Conservation (phyloP, 345 rosid species). For the Arabis hirsuta region DNA sequence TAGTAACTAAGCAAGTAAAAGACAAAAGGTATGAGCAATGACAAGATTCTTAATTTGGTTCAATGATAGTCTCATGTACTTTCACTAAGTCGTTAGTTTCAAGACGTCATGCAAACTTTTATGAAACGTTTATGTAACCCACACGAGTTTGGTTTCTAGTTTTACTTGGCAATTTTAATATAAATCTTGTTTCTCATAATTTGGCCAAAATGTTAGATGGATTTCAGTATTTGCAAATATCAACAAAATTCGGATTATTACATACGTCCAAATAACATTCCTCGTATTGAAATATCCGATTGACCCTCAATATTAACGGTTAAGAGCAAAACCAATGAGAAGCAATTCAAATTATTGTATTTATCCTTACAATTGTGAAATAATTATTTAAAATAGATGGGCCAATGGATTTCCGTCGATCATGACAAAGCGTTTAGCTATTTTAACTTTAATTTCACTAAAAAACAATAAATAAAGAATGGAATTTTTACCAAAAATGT, state of each 20-base stretch:
- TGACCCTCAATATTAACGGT: background rate
- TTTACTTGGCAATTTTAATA: background rate
- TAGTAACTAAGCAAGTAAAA: background rate
- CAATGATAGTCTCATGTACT: conserved; percentile 9
- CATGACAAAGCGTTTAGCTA: conserved; percentile 24
- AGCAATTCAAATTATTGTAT: background rate
- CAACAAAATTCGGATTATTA: background rate
- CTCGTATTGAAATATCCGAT: conserved; percentile 5
- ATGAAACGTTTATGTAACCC: conserved; percentile 22
- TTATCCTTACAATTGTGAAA: conserved; percentile 12
- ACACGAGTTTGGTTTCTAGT: conserved; percentile 9
- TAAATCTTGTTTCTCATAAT: background rate
- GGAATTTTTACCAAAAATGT: no score
- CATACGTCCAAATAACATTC: conserved; percentile 14
- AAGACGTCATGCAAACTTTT: conserved; percentile 31
- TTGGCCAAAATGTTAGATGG: conserved; percentile 1
- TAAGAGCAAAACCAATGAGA: conserved; percentile 23
- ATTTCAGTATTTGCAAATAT: background rate
- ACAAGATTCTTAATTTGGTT: conserved; percentile 17
- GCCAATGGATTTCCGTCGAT: conserved; percentile 19
- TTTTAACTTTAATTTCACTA: background rate
- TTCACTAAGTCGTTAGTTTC: conserved; percentile 10
- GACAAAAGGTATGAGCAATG: background rate
- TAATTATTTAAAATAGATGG: background rate
- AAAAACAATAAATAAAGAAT: background rate